Percentiles rank a stretch among this genome's conserved stretches.
These are phyloP conservation scores for Scedosporium minutisporum DNA, from an alignment of 2,329 filamentous ascomycete genomes.

Conservation along the genomic window DNA sequence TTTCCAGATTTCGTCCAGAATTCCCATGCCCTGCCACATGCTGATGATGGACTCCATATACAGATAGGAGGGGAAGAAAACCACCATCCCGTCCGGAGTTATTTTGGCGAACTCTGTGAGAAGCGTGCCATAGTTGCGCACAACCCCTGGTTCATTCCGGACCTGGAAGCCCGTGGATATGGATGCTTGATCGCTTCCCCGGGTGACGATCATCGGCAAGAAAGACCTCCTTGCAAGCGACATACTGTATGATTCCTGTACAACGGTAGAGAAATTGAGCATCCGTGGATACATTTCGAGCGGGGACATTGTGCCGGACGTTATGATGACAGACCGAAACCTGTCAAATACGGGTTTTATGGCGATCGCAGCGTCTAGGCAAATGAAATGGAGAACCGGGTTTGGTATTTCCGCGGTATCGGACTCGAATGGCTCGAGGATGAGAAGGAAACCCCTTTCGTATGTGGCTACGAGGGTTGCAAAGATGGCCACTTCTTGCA, in stretches of 20 bases:
- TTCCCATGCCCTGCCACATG: constrained; percentile 99
- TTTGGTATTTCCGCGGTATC: constrained; percentile 94
- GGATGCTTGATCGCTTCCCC: constrained; percentile 85
- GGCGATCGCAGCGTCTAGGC: constrained; percentile 91
- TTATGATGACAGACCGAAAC: constrained; percentile 97
- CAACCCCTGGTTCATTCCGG: constrained; percentile 90
- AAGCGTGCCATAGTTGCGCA: constrained; percentile 89
- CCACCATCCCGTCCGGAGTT: constrained; percentile 94
- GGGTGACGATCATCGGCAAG: constrained; percentile 92
- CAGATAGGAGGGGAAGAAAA: constrained; percentile 96
- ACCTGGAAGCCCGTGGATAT: constrained; percentile 93
- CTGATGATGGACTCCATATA: constrained; percentile 99
- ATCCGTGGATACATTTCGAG: constrained; percentile 99
- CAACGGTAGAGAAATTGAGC: constrained; percentile 84
- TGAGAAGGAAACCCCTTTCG: constrained; percentile 90
- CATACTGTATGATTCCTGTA: constrained; percentile 97
- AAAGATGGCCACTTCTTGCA: constrained; percentile 96
- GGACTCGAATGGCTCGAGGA: constrained; percentile 94
- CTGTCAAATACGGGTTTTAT: constrained; percentile 97
- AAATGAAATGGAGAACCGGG: constrained; percentile 93
- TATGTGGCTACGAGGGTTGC: constrained; percentile 94
- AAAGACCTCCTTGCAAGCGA: constrained; percentile 91
- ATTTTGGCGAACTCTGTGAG: constrained; percentile 92
- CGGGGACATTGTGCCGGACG: constrained; percentile 91
- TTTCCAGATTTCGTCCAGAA: constrained; percentile 96